Evolutionary conservation across 1,284 basidiomycete genomes (phyloP).

Genomic region (Coniferiporia sulphurascens): DNA sequence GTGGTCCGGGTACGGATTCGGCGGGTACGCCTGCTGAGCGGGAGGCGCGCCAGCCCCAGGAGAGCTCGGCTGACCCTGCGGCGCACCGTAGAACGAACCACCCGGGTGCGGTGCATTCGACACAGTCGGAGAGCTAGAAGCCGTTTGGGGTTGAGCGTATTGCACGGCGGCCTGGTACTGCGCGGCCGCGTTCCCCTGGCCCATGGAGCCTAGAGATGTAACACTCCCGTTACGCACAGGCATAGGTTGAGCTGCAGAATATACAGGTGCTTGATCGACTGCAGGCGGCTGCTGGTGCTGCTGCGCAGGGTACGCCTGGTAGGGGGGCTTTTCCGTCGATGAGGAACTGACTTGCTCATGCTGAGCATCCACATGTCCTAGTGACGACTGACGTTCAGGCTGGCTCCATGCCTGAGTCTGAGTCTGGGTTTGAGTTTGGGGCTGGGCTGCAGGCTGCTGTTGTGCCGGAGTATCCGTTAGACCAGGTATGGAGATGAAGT

Average conservation of each 20-base stretch:
- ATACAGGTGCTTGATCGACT: not conserved
- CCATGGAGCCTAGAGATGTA: not conserved
- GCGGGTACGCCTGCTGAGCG: slow-evolving; percentile 14
- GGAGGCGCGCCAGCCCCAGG: not conserved
- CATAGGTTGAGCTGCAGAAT: not conserved
- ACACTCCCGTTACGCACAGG: slow-evolving; percentile 6
- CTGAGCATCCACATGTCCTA: not conserved
- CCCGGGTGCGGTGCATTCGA: not conserved
- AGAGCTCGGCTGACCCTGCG: slow-evolving; percentile 8
- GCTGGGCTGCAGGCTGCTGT: slow-evolving; percentile 14
- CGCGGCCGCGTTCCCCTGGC: not conserved
- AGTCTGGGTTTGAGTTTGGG: slow-evolving; percentile 9
- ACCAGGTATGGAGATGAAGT: slow-evolving; percentile 71
- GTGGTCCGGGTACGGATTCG: slow-evolving; percentile 13
- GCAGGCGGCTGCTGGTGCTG: not conserved
- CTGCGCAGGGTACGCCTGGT: slow-evolving; percentile 6
- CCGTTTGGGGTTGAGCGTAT: not conserved
- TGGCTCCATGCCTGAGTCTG: slow-evolving; percentile 11
- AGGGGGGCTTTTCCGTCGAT: slow-evolving; percentile 3
- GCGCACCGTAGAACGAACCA: slow-evolving; percentile 9
- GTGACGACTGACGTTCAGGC: not conserved
- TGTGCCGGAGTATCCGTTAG: slow-evolving; percentile 41
- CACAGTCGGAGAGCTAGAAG: slow-evolving; percentile 4
- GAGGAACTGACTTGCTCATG: not conserved
- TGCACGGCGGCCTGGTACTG: slow-evolving; percentile 5